Percentiles rank a stretch among this genome's conserved stretches.
Conservation (phyloP, 768 basidiomycete genomes). For the Mycena maculata region DNA sequence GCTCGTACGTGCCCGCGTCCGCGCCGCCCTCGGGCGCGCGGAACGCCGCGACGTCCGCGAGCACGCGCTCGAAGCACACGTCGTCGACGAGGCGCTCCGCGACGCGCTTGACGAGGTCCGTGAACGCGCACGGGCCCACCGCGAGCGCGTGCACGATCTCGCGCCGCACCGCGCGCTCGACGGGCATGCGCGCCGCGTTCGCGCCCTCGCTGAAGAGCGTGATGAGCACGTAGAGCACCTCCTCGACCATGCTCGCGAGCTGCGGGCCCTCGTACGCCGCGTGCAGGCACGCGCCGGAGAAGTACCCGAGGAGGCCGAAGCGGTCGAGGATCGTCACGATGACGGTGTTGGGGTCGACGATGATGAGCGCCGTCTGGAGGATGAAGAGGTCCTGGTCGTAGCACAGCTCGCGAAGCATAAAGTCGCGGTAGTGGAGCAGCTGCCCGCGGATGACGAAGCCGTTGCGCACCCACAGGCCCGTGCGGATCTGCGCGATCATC, state of each 20-base stretch:
- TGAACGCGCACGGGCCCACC: constrained; percentile 87
- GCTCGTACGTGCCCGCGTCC: constrained; percentile 89
- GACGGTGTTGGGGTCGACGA: constrained; percentile 82
- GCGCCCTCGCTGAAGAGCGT: constrained; percentile 87
- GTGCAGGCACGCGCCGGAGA: constrained; percentile 74
- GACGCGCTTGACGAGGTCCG: constrained; percentile 90
- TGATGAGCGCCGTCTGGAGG: constrained; percentile 84
- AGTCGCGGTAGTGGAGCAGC: constrained; percentile 94
- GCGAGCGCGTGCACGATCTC: constrained; percentile 94
- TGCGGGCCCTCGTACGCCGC: constrained; percentile 76
- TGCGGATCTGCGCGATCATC: constrained; percentile 95
- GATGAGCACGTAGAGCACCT: constrained; percentile 88
- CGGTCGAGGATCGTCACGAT: constrained; percentile 91
- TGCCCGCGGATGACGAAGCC: constrained; percentile 96
- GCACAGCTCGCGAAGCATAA: constrained; percentile 93
- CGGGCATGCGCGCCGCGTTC: constrained; percentile 74
- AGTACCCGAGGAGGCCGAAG: constrained; percentile 85
- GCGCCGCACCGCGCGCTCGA: constrained; percentile 73
- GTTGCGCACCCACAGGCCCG: constrained; percentile 97
- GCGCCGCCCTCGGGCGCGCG: constrained; percentile 80
- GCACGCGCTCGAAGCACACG: constrained; percentile 80
- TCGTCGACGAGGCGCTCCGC: constrained; percentile 92
- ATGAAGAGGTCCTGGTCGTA: constrained; percentile 95
- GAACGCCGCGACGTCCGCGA: constrained; percentile 85
- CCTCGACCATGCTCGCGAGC: constrained; percentile 89